Evolutionary conservation across 1,284 basidiomycete species (phyloP).

Genomic region (Fomes fomentarius): DNA sequence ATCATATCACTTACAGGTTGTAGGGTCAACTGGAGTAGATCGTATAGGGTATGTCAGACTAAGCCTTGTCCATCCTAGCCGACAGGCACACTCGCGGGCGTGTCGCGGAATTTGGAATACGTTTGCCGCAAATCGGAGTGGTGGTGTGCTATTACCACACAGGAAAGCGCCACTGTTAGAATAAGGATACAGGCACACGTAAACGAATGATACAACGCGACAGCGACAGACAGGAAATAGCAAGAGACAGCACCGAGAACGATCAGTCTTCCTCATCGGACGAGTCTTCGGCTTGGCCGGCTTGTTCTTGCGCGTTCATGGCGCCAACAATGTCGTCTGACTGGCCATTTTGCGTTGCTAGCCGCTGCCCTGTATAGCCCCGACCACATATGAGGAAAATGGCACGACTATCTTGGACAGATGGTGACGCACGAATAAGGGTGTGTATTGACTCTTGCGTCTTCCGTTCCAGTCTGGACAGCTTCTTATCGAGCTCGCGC

Average conservation of each 20-base stretch:
- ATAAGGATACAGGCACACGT: slow-evolving; percentile 26
- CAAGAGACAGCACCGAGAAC: slow-evolving; percentile 9
- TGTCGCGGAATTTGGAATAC: slow-evolving; percentile 7
- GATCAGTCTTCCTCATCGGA: slow-evolving; percentile 46
- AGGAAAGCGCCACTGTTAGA: slow-evolving; percentile 10
- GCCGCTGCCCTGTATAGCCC: slow-evolving; percentile 61
- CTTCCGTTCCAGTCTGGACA: slow-evolving; percentile 85
- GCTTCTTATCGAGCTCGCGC: slow-evolving; percentile 89
- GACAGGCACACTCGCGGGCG: slow-evolving; percentile 4
- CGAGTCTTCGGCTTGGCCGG: slow-evolving; percentile 32
- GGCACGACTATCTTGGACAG: neutral
- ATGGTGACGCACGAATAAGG: slow-evolving; percentile 76
- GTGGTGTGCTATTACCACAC: neutral
- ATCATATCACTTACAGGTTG: slow-evolving; percentile 6
- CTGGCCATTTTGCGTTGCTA: slow-evolving; percentile 76
- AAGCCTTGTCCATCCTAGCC: slow-evolving; percentile 8
- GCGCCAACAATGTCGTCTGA: slow-evolving; percentile 78
- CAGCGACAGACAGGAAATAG: slow-evolving; percentile 14
- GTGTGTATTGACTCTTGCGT: slow-evolving; percentile 93
- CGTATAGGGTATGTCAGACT: slow-evolving; percentile 11
- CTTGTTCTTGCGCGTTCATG: slow-evolving; percentile 69
- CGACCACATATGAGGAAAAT: slow-evolving; percentile 25
- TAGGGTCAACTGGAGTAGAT: slow-evolving; percentile 12
- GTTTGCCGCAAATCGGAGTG: slow-evolving; percentile 7
- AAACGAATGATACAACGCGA: slow-evolving; percentile 22